Evolutionary conservation across 176 grass and related monocot genomes (phyloP).

Genomic region (Oryza meyeriana): DNA sequence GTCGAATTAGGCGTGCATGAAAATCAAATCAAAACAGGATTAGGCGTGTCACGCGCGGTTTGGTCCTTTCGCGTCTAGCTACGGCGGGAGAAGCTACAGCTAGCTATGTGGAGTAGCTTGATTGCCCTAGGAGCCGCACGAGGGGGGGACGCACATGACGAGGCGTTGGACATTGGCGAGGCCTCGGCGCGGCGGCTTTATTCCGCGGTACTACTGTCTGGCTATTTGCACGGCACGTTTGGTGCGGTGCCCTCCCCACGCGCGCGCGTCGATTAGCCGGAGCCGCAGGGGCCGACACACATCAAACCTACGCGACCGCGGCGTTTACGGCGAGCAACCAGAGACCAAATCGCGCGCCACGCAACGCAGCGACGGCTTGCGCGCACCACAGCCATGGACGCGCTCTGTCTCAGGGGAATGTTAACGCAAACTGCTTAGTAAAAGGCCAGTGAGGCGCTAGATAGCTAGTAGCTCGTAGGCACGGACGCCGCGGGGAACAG

Average conservation of each 20-base stretch:
- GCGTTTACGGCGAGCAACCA: not conserved
- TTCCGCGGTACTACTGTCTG: constrained; percentile 30
- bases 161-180: not conserved
- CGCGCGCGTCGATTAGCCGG: not conserved
- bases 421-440: not conserved
- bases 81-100: not conserved
- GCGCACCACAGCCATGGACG: not conserved
- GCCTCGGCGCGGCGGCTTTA: constrained; percentile 25
- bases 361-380: not conserved
- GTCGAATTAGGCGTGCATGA: constrained; percentile 16
- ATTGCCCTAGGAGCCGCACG: constrained; percentile 8
- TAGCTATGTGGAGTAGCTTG: not conserved
- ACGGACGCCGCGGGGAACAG: constrained; percentile 13
- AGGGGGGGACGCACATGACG: constrained; percentile 7
- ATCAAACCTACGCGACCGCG: not conserved
- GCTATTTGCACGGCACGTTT: not conserved
- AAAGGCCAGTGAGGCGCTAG: not conserved
- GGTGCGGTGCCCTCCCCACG: not conserved
- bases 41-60: not conserved
- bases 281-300: constrained; percentile 1
- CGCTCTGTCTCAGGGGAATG: not conserved
- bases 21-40: not conserved
- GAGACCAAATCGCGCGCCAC: not conserved
- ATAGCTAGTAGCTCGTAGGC: not conserved
- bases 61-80: not conserved